Evolutionary conservation across 768 basidiomycete species (phyloP).

Genomic region (Imleria badia): DNA sequence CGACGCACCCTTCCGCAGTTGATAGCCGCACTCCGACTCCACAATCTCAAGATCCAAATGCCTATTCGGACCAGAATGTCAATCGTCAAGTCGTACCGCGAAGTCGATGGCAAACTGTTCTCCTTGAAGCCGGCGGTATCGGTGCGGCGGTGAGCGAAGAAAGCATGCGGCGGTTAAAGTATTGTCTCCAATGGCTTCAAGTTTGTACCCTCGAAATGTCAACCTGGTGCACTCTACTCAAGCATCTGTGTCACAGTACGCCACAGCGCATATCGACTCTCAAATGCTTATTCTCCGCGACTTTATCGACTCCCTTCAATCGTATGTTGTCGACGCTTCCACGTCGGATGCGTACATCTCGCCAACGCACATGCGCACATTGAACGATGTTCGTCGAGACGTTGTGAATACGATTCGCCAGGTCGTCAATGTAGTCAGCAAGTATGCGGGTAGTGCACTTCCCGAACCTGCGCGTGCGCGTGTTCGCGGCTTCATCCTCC

Average conservation of each 20-base stretch:
- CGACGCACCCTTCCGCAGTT: background rate
- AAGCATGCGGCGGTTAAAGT: conserved; percentile 81
- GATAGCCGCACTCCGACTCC: conserved; percentile 26
- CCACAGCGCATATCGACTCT: conserved; percentile 82
- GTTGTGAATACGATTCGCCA: conserved; percentile 88
- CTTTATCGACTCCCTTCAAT: conserved; percentile 72
- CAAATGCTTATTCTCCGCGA: conserved; percentile 84
- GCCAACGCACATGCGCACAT: conserved; percentile 58
- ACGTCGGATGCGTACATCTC: conserved; percentile 38
- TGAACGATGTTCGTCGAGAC: conserved; percentile 73
- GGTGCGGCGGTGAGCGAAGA: conserved; percentile 89
- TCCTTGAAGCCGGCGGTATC: conserved; percentile 85
- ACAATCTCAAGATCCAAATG: conserved; percentile 17
- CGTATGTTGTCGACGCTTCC: conserved; percentile 25
- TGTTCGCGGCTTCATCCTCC: conserved; percentile 75
- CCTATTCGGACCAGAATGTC: conserved; percentile 19
- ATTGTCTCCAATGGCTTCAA: conserved; percentile 87
- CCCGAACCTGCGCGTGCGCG: conserved; percentile 78
- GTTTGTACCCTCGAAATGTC: conserved; percentile 39
- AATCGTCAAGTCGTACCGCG: conserved; percentile 61
- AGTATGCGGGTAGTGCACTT: conserved; percentile 82
- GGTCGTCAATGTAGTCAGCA: conserved; percentile 83
- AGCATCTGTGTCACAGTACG: conserved; percentile 54
- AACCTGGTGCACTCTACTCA: background rate
- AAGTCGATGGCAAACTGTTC: conserved; percentile 82